phyloP scores from a whole-genome alignment of 495 filamentous ascomycete species.

The Hyaloscypha hepaticicola region DNA sequence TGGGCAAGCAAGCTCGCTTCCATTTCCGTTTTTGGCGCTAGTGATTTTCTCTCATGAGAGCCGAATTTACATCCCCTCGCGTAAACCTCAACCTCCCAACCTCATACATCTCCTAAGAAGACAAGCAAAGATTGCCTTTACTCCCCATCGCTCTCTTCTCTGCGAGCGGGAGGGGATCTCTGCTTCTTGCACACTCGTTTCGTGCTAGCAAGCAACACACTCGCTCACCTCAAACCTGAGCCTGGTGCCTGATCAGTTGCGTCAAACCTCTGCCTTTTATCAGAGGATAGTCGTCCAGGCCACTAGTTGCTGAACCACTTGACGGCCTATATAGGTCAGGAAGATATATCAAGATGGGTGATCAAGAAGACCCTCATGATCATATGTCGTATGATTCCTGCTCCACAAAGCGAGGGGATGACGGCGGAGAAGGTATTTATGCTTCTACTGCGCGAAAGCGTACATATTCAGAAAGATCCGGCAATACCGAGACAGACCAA shows the following conservation, averaged over 20 bases:
- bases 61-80: neutral
- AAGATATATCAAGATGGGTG: conserved; percentile 5
- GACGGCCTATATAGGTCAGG: neutral
- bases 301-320: neutral
- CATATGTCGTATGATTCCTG: neutral
- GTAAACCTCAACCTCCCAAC: neutral
- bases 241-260: neutral
- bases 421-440: conserved; percentile 17
- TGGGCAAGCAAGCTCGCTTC: neutral
- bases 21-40: neutral
- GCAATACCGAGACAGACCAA: conserved; percentile 1
- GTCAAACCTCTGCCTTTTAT: conserved; percentile 6
- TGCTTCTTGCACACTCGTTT: neutral
- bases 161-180: neutral
- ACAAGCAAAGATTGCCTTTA: neutral
- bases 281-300: conserved; percentile 1
- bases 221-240: neutral
- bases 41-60: neutral
- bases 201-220: neutral
- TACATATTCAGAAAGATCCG: neutral
- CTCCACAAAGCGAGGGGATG: neutral
- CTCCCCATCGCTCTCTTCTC: neutral
- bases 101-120: neutral
- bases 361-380: conserved; percentile 4
- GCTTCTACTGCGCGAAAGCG: conserved; percentile 8